Evolutionary conservation across 2,329 filamentous ascomycete genomes (phyloP), one percentile per base, ranked within the genome.

Genomic region (Arthrobotrys entomopaga): DNA sequence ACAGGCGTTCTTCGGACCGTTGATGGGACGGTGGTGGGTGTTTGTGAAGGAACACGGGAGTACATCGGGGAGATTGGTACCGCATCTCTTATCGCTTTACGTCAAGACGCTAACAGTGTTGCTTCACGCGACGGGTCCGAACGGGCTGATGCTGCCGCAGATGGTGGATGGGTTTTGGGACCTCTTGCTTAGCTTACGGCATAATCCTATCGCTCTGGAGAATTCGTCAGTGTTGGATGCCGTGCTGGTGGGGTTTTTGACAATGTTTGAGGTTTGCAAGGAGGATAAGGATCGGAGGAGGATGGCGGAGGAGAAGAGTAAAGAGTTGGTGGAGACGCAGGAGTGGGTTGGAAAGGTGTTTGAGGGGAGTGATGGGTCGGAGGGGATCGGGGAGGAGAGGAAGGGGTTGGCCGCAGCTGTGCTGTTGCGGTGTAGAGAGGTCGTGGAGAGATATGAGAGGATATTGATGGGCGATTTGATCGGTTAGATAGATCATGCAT

Each of bases 91-190:
- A 0, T 85, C 89, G 0, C 86, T 93, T 7, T 95, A 92, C 80
- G 83, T 98, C 38, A 93, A 96, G 81, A 99, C 95, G 0, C 84
- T 98, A 0, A 90, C 90, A 0, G 84, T 99, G 6, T 83, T 97
- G 38, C 83, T 98, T 52, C 90, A 97, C 77, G 91, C 94, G 0
- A 87, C 91, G 0, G 95, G 95, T 0, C 91, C 93, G 0, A 88
- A 90, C 63, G 93, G 91, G 0, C 84, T 93, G 0, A 85, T 87
- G 0, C 85, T 98, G 0, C 88, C 90, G 0, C 88, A 92, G 65
- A 89, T 97, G 84, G 97, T 93, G 0, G 84, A 88, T 8, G 92
- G 97, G 81, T 87, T 96, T 16, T 93, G 93, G 87, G 87, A 90
- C 52, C 82, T 99, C n/a, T 83, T 98, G 1, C 87, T 97, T 78